phyloP scores from a whole-genome alignment of 305 asterid species.

The Stenogyne calaminthoides region DNA sequence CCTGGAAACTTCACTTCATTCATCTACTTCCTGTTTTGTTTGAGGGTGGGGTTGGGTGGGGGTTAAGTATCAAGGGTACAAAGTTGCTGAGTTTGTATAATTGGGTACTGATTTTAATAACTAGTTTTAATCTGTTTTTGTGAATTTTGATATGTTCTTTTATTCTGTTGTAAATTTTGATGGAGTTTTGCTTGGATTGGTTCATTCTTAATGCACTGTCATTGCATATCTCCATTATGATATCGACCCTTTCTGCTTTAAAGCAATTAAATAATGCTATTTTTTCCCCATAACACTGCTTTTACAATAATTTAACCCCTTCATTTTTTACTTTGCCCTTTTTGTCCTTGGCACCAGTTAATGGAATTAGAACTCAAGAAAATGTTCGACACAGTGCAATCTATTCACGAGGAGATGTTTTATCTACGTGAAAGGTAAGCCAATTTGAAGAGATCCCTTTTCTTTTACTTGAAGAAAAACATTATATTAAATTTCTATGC shows the following conservation, averaged over 20 bases:
- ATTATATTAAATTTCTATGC: background rate
- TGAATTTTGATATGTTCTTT: background rate
- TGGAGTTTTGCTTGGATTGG: background rate
- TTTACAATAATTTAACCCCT: background rate
- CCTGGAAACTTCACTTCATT: background rate
- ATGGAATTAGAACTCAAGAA: slow-evolving; percentile 94
- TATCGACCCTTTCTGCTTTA: background rate
- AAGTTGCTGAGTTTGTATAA: background rate
- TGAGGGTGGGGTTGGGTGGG: background rate
- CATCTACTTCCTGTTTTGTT: background rate
- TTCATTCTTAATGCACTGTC: background rate
- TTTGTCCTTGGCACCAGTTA: slow-evolving; percentile 40
- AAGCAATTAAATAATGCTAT: background rate
- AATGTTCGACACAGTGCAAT: slow-evolving; percentile 75
- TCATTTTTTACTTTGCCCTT: slow-evolving; percentile 10
- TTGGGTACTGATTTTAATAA: background rate
- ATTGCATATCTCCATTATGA: background rate
- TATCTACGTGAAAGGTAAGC: slow-evolving; percentile 85
- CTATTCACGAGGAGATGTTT: slow-evolving; percentile 90
- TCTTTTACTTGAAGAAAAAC: background rate
- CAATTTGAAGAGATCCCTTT: background rate
- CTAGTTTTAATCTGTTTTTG: background rate
- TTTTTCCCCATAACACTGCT: background rate
- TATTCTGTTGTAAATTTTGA: background rate
- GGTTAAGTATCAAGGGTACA: background rate